Percentiles rank a stretch among this genome's conserved stretches.
phyloP scores from a whole-genome alignment of 768 basidiomycete genomes.

The Tylopilus subfusipes region DNA sequence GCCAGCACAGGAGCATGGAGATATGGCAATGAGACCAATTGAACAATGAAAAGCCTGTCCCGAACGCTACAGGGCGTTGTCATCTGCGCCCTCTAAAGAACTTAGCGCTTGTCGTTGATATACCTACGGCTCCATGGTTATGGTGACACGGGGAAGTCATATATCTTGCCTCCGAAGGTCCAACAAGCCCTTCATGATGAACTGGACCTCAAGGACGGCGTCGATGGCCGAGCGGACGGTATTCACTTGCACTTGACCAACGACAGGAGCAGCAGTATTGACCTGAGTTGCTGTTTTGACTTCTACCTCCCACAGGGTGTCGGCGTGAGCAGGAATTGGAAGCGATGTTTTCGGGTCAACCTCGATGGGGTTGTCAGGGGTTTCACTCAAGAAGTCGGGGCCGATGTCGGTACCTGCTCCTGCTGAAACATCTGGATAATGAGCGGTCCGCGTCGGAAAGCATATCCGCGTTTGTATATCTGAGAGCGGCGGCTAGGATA shows the following conservation, averaged over 20 bases:
- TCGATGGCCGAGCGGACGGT: constrained; percentile 70
- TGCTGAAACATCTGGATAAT: constrained; percentile 84
- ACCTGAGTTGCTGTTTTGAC: constrained; percentile 80
- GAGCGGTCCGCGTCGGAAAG: constrained; percentile 66
- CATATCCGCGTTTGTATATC: constrained; percentile 78
- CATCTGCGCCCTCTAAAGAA: not conserved
- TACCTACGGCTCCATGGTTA: not conserved
- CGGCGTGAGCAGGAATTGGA: constrained; percentile 72
- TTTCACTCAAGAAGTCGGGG: not conserved
- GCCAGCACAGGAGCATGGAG: too few relatives aligned
- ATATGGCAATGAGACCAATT: not conserved
- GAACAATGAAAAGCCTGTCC: too few relatives aligned
- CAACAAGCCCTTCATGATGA: constrained; percentile 79
- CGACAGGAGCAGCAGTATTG: constrained; percentile 49
- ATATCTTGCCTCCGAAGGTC: constrained; percentile 74
- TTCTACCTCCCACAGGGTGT: constrained; percentile 85
- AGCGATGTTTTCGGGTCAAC: constrained; percentile 72
- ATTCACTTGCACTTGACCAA: constrained; percentile 50
- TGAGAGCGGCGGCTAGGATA: constrained; percentile 58
- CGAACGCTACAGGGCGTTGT: not conserved
- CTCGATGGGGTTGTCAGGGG: too few relatives aligned
- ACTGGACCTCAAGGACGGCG: constrained; percentile 75
- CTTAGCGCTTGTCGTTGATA: not conserved
- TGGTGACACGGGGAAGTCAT: constrained; percentile 27
- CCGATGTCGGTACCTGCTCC: constrained; percentile 55